Percentiles rank a stretch among this genome's conserved stretches.
These are phyloP conservation scores for Rubus parviflorus DNA, from an alignment of 306 rosid genomes.

Conservation along the genomic window DNA sequence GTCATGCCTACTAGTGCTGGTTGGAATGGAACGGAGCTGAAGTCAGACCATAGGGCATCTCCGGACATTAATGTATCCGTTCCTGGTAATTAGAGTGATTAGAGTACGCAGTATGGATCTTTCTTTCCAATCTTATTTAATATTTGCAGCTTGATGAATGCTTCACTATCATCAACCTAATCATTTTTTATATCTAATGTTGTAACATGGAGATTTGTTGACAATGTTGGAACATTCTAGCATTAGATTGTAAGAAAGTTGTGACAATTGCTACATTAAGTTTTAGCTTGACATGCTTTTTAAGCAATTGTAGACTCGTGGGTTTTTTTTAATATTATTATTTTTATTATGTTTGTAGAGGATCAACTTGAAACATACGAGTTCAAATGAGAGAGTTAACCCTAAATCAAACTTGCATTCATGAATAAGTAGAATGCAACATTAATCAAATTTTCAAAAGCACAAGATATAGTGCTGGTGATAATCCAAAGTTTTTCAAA, in stretches of 20 bases:
- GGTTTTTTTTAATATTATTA: neutral
- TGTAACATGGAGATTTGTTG: neutral
- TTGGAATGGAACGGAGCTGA: constrained; percentile 53
- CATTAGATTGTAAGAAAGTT: constrained; percentile 3
- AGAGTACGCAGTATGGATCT: constrained; percentile 15
- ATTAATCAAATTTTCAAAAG: neutral
- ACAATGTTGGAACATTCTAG: neutral
- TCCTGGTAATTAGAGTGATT: constrained; percentile 39
- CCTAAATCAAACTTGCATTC: neutral
- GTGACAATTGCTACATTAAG: neutral
- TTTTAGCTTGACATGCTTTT: neutral
- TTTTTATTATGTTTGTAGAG: neutral
- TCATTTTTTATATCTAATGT: constrained; percentile 2
- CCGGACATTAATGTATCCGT: constrained; percentile 71
- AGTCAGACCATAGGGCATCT: constrained; percentile 55
- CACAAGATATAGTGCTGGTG: neutral
- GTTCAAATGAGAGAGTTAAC: neutral
- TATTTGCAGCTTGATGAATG: constrained; percentile 8
- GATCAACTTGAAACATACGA: too few species aligned
- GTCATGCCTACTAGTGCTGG: constrained; percentile 32
- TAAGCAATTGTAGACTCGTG: neutral
- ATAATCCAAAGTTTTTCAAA: neutral
- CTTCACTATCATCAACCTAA: constrained; percentile 2
- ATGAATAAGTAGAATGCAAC: neutral
- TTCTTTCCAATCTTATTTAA: neutral